Evolutionary conservation across 306 rosid species (phyloP), one percentile per base, ranked within the genome.

Genomic region (Oxytropis ochrocephala): DNA sequence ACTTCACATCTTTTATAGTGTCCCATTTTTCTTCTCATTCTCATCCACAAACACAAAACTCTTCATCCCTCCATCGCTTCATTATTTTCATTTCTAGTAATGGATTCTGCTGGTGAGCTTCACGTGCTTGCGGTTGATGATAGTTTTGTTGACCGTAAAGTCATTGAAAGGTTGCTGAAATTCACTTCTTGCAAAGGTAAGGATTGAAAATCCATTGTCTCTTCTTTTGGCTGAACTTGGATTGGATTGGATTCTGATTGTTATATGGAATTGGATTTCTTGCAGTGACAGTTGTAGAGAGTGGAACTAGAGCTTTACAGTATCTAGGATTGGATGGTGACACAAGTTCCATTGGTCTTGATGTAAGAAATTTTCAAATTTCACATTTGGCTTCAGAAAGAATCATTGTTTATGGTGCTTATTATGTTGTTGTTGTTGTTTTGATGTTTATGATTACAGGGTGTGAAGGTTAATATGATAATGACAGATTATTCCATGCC

Each of bases 401-500:
- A 13, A 12, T 43, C 35, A 8, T 58, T 1, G 8, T 58, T 47
- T 61, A 6, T 65, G 72, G 46, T 63, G 80, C 80, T 24, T 24
- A 21, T 78, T 58, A 73, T 36, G 48, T 51, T 78, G 64, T 76
- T 52, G 4, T 80, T 70, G n/a, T 64, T 64, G 67, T 17, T 87
- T 61, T n/a, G 8, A 1, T 21, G 27, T 1, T 21, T 78, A 49
- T 76, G 74, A 10, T 76, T 18, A 8, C 90, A 93, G 98, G 71
- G 55, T 71, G 72, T 85, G 76, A 82, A 94, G 80, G 96, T 94
- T 84, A 90, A 94, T 84, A 88, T 94, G 55, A 94, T 94, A 17
- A 90, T 94, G 78, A 94, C 98, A 0, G 98, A 94, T 56, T 94
- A 94, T 60, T 94, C 97, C n/a, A 94, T 94, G 98, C 98, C 98